Conservation (phyloP, 1,284 basidiomycete species). For the Irpex rosettiformis region DNA sequence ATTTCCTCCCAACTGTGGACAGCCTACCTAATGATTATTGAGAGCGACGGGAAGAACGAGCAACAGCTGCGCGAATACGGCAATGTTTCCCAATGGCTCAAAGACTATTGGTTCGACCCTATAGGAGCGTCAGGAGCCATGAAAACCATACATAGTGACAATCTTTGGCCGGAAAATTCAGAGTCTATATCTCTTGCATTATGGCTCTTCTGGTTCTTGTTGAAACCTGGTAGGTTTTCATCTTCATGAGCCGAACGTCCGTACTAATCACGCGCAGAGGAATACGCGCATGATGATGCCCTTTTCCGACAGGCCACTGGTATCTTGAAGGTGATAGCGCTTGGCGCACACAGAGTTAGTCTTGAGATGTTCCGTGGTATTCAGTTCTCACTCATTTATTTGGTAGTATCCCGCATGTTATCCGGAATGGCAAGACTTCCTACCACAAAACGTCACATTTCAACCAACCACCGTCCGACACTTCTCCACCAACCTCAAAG, state of each 20-base stretch:
- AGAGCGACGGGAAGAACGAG: constrained; percentile 52
- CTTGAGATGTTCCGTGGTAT: constrained; percentile 5
- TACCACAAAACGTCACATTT: constrained; percentile 30
- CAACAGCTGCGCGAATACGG: constrained; percentile 40
- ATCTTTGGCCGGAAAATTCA: constrained; percentile 32
- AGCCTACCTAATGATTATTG: constrained; percentile 52
- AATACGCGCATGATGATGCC: constrained; percentile 38
- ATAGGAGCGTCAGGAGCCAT: constrained; percentile 32
- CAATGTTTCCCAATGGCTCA: constrained; percentile 33
- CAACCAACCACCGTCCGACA: constrained; percentile 23
- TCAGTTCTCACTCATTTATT: constrained; percentile 1
- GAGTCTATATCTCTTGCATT: constrained; percentile 33
- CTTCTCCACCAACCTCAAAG: constrained; percentile 41
- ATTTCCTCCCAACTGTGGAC: constrained; percentile 40
- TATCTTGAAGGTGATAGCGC: constrained; percentile 56
- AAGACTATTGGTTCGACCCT: constrained; percentile 34
- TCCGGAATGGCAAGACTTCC: constrained; percentile 57
- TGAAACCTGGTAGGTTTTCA: constrained; percentile 48
- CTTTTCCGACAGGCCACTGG: constrained; percentile 42
- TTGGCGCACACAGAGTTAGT: constrained; percentile 65
- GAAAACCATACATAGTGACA: constrained; percentile 23
- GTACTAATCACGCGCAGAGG: too few species aligned
- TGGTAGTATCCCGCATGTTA: constrained; percentile 56
- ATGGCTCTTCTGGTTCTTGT: constrained; percentile 48
- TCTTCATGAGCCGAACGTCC: constrained; percentile 8